Evolutionary conservation across 306 rosid species (phyloP).

Genomic region (Fragaria iinumae): DNA sequence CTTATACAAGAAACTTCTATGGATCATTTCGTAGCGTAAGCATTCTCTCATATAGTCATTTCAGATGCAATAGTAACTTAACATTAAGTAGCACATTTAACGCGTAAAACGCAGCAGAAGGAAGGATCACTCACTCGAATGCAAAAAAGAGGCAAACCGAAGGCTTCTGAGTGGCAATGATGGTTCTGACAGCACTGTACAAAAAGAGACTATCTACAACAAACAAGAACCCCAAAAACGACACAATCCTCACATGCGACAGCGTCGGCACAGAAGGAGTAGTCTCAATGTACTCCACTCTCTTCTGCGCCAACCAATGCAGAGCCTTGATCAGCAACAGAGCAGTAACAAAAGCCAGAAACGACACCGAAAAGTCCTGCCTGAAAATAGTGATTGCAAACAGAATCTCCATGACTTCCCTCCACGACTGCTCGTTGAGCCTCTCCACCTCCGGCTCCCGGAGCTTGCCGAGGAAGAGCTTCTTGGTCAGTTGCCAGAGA

Average conservation of each 20-base stretch:
- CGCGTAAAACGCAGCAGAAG: too few relatives aligned
- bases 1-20: neutral
- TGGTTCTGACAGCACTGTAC: constrained; percentile 57
- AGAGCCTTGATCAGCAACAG: constrained; percentile 81
- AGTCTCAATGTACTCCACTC: constrained; percentile 97
- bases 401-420: constrained; percentile 97
- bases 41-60: neutral
- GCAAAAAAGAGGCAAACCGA: constrained; percentile 94
- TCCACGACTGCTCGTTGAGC: constrained; percentile 98
- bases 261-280: constrained; percentile 76
- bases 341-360: constrained; percentile 89
- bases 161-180: constrained; percentile 66
- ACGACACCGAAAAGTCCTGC: constrained; percentile 92
- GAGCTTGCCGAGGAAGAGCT: constrained; percentile 78
- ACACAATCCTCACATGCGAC: constrained; percentile 87
- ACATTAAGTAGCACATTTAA: neutral
- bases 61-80: neutral
- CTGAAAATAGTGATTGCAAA: constrained; percentile 94
- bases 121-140: constrained; percentile 76
- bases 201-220: constrained; percentile 72
- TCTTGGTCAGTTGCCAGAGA: constrained; percentile 85
- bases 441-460: constrained; percentile 99
- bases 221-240: constrained; percentile 88
- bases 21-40: neutral
- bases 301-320: constrained; percentile 98